phyloP scores from a whole-genome alignment of 306 rosid species.

The Arachis hypogaea region DNA sequence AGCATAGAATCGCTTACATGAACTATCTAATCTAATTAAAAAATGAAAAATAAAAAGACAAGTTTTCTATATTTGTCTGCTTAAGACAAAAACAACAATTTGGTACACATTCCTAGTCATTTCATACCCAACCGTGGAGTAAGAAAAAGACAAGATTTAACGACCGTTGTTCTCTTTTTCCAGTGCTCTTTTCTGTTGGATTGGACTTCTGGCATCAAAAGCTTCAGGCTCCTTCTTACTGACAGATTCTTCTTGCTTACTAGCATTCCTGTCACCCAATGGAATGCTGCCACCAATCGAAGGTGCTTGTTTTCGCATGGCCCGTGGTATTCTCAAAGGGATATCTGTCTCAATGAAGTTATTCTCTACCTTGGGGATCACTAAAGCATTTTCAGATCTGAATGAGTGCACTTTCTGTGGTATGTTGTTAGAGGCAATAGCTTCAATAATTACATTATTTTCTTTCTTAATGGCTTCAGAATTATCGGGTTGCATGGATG shows the following conservation, averaged over 20 bases:
- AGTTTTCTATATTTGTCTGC: constrained; percentile 23
- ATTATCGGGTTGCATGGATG: constrained; percentile 53
- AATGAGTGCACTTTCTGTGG: constrained; percentile 31
- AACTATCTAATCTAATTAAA: background rate
- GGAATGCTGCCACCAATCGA: constrained; percentile 49
- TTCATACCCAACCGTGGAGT: constrained; percentile 6
- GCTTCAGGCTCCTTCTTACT: constrained; percentile 56
- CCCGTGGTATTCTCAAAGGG: constrained; percentile 76
- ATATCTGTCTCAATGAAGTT: constrained; percentile 45
- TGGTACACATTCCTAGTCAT: background rate
- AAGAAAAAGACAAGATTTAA: constrained; percentile 31
- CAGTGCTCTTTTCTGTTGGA: constrained; percentile 45
- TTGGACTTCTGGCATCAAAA: constrained; percentile 59
- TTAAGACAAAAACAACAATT: constrained; percentile 23
- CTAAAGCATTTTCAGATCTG: constrained; percentile 33
- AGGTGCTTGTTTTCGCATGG: constrained; percentile 67
- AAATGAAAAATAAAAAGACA: background rate
- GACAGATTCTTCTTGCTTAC: constrained; percentile 54
- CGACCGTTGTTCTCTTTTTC: constrained; percentile 86
- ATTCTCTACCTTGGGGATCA: constrained; percentile 45
- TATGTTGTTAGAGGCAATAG: constrained; percentile 26
- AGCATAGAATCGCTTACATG: background rate
- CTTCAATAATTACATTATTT: constrained; percentile 30
- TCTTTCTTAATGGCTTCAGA: constrained; percentile 43
- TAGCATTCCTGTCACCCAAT: constrained; percentile 75